Percentiles rank a stretch among this genome's conserved stretches.
Evolutionary conservation across 768 basidiomycete genomes (phyloP).

Genomic region (Mycena kentingensis): DNA sequence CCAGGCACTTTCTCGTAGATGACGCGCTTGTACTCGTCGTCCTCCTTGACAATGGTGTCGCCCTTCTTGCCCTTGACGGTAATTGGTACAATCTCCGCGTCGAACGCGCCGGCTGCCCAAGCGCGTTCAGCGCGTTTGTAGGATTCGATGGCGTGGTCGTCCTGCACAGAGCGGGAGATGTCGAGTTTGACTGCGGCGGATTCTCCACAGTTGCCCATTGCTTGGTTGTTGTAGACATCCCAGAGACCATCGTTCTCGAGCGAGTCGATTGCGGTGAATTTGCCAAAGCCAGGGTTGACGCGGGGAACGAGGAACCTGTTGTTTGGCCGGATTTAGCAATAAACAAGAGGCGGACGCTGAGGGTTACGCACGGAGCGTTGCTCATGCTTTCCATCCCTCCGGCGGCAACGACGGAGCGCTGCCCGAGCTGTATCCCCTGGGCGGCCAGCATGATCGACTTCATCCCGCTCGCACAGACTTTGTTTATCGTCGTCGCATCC

Average conservation of each 20-base stretch:
- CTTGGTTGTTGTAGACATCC: conserved; percentile 97
- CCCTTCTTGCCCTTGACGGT: conserved; percentile 94
- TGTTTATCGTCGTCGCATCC: conserved; percentile 99
- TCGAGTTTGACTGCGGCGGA: conserved; percentile 74
- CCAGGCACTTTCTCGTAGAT: conserved; percentile 92
- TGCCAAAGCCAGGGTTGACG: conserved; percentile 82
- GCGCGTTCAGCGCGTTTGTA: conserved; percentile 92
- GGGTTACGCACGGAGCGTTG: conserved; percentile 88
- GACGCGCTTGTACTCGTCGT: conserved; percentile 98
- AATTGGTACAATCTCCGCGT: conserved; percentile 86
- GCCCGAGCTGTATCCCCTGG: conserved; percentile 86
- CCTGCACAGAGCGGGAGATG: conserved; percentile 86
- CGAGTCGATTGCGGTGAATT: conserved; percentile 85
- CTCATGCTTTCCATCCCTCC: conserved; percentile 99
- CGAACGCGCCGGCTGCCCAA: conserved; percentile 84
- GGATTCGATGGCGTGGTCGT: conserved; percentile 90
- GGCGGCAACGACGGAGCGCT: conserved; percentile 84
- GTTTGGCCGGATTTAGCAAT: conserved; percentile 31
- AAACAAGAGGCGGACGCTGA: too few species aligned
- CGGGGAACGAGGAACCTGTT: conserved; percentile 85
- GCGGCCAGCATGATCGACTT: conserved; percentile 94
- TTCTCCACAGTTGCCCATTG: conserved; percentile 99
- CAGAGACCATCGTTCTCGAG: conserved; percentile 91
- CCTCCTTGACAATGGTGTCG: conserved; percentile 85
- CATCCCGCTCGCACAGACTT: conserved; percentile 98